Evolutionary conservation across 2,329 filamentous ascomycete species (phyloP), one percentile per base, ranked within the genome.

Genomic region (Chaetomium olivaceum): DNA sequence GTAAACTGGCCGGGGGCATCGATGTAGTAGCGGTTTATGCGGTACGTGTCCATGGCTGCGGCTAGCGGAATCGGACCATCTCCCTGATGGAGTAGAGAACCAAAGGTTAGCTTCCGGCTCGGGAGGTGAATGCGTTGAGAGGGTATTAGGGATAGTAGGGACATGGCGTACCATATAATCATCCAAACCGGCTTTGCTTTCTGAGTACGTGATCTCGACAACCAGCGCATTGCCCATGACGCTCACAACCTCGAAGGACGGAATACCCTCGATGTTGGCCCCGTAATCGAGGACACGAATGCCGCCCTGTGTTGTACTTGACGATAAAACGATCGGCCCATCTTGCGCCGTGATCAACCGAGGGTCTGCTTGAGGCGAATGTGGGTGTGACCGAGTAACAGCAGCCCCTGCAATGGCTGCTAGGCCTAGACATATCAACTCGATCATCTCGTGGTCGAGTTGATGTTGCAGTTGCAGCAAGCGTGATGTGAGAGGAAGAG

Each of bases 21-120:
- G 21, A 23, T 23, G 52, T 36, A 12, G 29, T 56, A 36, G 4
- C 52, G 52, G 52, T 56, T 56, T n/a, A 56, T 31, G 29, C 52
- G 52, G 29, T 56, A 56, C 29, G 52, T 36, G 31, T 56, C 31
- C 52, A 56, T 56, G 52, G 52, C 52, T 12, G 52, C 52, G n/a
- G 52, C 52, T 21, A 56, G n/a, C 29, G 52, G 52, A 29, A 56
- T 33, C 8, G 52, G 52, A 2, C 52, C 52, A 8, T 56, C 52
- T 19, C 52, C 31, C 52, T 56, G 11, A 52, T 25, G 9, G 21
- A 4, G 51, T 31, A 8, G 29, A 9, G 2, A 16, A 36, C 2
- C 8, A 33, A n/a, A 9, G 36, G 23, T 56, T 33, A 56, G 52
- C 51, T 8, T n/a, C 6, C 25, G 7, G 27, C 27, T 31, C 25